Conservation (phyloP, 2,329 filamentous ascomycete species). For the Pseudogymnoascus sp. region DNA sequence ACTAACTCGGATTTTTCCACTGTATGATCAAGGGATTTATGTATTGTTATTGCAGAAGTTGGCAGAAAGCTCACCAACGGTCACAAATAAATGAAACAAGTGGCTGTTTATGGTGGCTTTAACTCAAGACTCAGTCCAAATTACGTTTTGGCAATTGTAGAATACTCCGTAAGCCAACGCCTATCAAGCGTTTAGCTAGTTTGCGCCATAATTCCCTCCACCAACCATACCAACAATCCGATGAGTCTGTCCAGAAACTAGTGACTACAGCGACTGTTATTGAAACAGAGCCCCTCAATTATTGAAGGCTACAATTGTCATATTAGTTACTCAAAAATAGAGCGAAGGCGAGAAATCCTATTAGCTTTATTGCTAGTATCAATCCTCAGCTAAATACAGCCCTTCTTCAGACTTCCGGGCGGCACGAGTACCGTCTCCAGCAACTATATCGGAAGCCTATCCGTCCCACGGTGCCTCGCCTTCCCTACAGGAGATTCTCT, state of each 20-base stretch:
- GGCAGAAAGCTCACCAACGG: not conserved
- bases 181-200: not conserved
- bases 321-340: not conserved
- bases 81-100: not conserved
- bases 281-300: not conserved
- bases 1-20: not conserved
- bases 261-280: not conserved
- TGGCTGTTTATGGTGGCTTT: not conserved
- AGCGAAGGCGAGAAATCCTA: not conserved
- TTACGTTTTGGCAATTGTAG: not conserved
- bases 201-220: not conserved
- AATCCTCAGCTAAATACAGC: not conserved
- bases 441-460: not conserved
- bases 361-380: not conserved
- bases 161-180: not conserved
- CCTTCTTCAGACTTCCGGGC: not conserved
- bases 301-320: not conserved
- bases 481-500: not conserved
- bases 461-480: not conserved
- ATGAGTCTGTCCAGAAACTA: not conserved
- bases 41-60: constrained; percentile 2
- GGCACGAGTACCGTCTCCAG: not conserved
- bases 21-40: constrained; percentile 1
- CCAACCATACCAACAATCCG: not conserved
- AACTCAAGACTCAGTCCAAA: not conserved